These are phyloP conservation scores for Astragalus glycyphyllos DNA, from an alignment of 306 rosid species.

Conservation along the genomic window DNA sequence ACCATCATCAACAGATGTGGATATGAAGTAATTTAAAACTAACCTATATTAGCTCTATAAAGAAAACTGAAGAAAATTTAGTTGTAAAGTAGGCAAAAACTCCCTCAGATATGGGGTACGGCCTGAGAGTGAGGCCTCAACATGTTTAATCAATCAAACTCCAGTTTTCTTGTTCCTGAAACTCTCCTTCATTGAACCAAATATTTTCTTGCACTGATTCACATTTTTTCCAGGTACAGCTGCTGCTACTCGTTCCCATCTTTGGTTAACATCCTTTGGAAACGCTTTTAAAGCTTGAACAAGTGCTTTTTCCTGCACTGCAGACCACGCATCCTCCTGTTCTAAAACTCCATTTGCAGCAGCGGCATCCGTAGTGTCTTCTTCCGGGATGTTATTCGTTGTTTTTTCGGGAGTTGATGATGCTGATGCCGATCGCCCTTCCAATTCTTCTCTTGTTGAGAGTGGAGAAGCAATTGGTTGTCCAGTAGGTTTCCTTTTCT, in stretches of 20 bases:
- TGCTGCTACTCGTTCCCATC: constrained; percentile 95
- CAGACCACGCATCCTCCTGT: constrained; percentile 89
- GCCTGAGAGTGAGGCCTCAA: constrained; percentile 6
- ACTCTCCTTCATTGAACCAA: constrained; percentile 80
- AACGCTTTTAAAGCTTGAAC: constrained; percentile 96
- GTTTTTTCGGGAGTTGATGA: constrained; percentile 34
- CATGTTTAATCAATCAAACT: constrained; percentile 42
- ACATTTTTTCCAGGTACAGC: constrained; percentile 93
- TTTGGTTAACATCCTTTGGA: constrained; percentile 83
- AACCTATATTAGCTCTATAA: constrained; percentile 40
- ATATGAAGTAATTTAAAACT: constrained; percentile 32
- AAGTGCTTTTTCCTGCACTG: constrained; percentile 88
- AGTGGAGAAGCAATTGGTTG: constrained; percentile 90
- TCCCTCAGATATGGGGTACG: constrained; percentile 24
- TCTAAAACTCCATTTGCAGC: constrained; percentile 64
- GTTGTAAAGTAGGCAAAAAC: constrained; percentile 49
- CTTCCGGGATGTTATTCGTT: constrained; percentile 44
- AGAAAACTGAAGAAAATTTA: constrained; percentile 35
- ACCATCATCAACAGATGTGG: constrained; percentile 27
- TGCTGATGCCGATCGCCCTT: constrained; percentile 49
- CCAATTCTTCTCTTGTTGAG: constrained; percentile 81
- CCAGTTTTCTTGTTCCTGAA: constrained; percentile 84
- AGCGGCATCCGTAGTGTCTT: constrained; percentile 38
- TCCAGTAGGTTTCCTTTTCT: constrained; percentile 88
- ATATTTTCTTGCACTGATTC: constrained; percentile 92